Conservation (phyloP, 805 yeast genomes). For the Ogataea trehalophila region DNA sequence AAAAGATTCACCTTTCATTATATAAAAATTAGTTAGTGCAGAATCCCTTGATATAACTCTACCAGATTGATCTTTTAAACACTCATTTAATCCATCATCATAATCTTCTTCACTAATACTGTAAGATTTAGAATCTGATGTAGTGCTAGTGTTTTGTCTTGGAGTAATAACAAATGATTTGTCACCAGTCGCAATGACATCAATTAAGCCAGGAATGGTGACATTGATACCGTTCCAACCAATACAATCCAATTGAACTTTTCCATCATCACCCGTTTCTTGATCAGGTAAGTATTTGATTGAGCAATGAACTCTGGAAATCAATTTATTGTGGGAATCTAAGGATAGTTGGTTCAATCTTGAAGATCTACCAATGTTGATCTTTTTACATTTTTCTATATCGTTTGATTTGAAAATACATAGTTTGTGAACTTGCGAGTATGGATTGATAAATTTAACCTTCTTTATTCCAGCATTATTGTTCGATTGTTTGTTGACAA, state of each 20-base stretch:
- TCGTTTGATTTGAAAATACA: constrained; percentile 35
- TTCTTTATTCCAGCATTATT: background rate
- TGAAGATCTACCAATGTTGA: constrained; percentile 67
- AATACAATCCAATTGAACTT: constrained; percentile 57
- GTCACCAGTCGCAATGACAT: constrained; percentile 20
- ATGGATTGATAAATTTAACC: constrained; percentile 31
- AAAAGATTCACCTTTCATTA: constrained; percentile 60
- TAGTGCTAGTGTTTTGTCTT: too few relatives aligned
- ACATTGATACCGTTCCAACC: constrained; percentile 82
- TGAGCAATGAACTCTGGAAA: constrained; percentile 64
- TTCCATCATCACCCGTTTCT: constrained; percentile 15
- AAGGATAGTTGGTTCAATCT: constrained; percentile 48
- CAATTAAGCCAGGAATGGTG: constrained; percentile 47
- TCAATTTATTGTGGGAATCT: constrained; percentile 44
- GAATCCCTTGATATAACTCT: constrained; percentile 39
- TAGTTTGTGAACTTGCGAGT: constrained; percentile 32
- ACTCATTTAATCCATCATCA: constrained; percentile 1
- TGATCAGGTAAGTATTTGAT: constrained; percentile 39
- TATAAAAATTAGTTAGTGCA: constrained; percentile 47
- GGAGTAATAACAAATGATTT: too few relatives aligned
- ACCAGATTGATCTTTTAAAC: constrained; percentile 3
- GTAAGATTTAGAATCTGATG: too few relatives aligned
- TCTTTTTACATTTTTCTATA: constrained; percentile 19
- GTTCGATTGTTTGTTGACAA: too few relatives aligned
- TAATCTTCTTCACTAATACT: too few relatives aligned